Evolutionary conservation across 352 stramenopile genomes (phyloP), one percentile per base, ranked within the genome.

Genomic region (Thalassiosira gravida): DNA sequence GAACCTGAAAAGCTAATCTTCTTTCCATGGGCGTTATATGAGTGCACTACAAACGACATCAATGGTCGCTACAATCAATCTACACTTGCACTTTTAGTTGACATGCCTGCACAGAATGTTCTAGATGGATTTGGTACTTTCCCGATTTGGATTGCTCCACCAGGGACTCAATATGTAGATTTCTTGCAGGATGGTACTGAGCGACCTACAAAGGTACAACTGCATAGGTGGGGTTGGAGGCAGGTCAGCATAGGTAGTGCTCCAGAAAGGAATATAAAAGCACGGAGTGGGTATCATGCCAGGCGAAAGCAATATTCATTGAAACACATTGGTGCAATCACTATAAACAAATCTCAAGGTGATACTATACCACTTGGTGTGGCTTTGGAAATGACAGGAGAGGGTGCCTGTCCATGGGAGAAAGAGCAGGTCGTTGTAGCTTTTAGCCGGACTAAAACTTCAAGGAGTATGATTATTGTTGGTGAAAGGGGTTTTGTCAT

Each of bases 51-150:
- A 2, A 85, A 85, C 47, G 46, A 20, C 0, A 16, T 74, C 2
- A 85, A 85, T 55, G 46, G 27, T 0, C 37, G 67, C n/a, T 80
- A 67, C 35, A 68, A 47, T 58, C 55, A 78, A 11, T 73, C 76
- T 3, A 57, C 74, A 39, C 22, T 77, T 18, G 16, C 69, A 5
- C 13, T 80, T 24, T 63, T 84, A 37, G 13, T 71, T 13, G 63
- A 79, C 20, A 42, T 79, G 13, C 76, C 76, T 1, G 27, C n/a
- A 25, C 0, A 35, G n/a, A 25, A 73, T 1, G 35, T 20, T 0
- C n/a, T 80, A 5, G 11, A 42, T 42, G 32, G 5, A 11, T 42
- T 42, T 11, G 5, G 32, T 42, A 11, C 32, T 42, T 42, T 42
- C 11, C 5, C 5, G 5, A 11, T 42, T 11, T 42, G 32, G 32